Evolutionary conservation across 495 filamentous ascomycete genomes (phyloP).

Genomic region (Glutinoglossum americanum): DNA sequence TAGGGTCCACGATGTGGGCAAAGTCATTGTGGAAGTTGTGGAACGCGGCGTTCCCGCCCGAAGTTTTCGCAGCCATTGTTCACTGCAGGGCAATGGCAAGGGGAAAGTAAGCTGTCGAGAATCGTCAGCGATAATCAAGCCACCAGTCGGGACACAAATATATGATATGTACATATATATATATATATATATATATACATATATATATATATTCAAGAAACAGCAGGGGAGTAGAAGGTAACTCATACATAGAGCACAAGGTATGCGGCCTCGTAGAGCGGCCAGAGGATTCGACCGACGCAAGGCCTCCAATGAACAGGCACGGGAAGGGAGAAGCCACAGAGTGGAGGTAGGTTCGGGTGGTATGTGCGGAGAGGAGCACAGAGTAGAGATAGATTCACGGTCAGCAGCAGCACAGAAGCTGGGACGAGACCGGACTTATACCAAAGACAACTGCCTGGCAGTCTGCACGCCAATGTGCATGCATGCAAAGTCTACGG

Average conservation of each 20-base stretch:
- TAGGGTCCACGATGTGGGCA: slow-evolving; percentile 43
- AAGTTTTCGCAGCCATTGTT: slow-evolving; percentile 20
- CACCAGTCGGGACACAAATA: not conserved
- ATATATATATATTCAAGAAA: too few species aligned
- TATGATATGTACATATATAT: not conserved
- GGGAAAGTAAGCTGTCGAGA: not conserved
- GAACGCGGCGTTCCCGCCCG: slow-evolving; percentile 44
- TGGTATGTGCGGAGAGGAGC: too few species aligned
- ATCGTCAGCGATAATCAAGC: not conserved
- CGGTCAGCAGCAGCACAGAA: too few species aligned
- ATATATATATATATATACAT: not conserved
- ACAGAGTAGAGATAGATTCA: too few species aligned
- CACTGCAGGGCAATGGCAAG: not conserved
- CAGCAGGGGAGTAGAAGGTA: too few species aligned
- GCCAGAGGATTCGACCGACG: not conserved
- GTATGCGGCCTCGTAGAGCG: not conserved
- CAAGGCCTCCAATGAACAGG: too few species aligned
- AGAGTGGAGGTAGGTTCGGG: too few species aligned
- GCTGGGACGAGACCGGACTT: not conserved
- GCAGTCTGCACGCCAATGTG: not conserved
- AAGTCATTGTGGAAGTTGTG: slow-evolving; percentile 43
- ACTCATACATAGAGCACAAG: not conserved
- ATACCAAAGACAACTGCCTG: not conserved
- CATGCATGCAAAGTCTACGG: not conserved
- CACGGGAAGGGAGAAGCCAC: too few species aligned